Percentiles rank a stretch among this genome's conserved stretches.
These are phyloP conservation scores for Beauveria pseudobassiana DNA, from an alignment of 2,329 filamentous ascomycete species.

Conservation along the genomic window DNA sequence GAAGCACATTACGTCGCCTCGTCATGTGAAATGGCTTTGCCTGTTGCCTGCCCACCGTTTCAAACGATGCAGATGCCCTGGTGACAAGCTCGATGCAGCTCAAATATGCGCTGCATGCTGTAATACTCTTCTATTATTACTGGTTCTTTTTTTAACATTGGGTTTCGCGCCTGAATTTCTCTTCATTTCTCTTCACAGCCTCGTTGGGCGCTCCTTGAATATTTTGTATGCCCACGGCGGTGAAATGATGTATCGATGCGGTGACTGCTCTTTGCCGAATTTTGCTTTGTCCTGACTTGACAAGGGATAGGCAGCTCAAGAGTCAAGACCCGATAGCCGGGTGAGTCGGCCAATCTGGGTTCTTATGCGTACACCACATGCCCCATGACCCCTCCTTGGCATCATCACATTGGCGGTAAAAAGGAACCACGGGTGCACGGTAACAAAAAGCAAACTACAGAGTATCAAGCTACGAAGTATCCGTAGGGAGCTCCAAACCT, in stretches of 20 bases:
- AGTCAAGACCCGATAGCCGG: constrained; percentile 1
- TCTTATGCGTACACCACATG: too few species aligned
- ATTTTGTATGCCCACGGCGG: background rate
- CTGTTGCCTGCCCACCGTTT: background rate
- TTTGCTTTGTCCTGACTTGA: background rate
- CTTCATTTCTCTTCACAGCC: background rate
- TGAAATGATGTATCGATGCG: background rate
- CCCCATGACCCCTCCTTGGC: too few species aligned
- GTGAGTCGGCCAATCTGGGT: background rate
- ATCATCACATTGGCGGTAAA: too few species aligned
- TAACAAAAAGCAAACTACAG: background rate
- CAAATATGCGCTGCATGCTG: constrained; percentile 2
- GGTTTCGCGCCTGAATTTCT: background rate
- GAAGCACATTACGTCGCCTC: background rate
- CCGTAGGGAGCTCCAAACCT: background rate
- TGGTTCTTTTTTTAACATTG: background rate
- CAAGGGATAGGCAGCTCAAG: background rate
- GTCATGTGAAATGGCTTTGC: background rate
- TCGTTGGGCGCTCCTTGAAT: background rate
- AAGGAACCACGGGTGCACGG: too few species aligned
- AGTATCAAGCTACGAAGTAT: too few species aligned
- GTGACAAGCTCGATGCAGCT: background rate
- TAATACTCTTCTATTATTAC: background rate
- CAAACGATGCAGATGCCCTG: background rate
- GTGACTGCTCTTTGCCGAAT: background rate